These are phyloP conservation scores for Coemansia sp. DNA, from an alignment of 192 early-diverging fungal species.

Conservation along the genomic window DNA sequence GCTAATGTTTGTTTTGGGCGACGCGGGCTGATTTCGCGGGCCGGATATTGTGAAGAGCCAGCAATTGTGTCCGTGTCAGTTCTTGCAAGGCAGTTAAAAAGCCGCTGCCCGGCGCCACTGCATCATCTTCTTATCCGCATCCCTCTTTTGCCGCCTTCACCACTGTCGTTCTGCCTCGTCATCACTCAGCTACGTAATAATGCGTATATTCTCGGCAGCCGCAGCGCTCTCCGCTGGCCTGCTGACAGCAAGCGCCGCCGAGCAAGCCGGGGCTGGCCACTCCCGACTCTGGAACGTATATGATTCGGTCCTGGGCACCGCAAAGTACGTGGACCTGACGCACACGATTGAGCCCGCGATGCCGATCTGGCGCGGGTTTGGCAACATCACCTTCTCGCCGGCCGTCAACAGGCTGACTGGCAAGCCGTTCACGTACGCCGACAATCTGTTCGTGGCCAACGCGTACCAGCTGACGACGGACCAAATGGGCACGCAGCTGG, in stretches of 20 bases:
- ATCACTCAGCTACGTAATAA: not conserved
- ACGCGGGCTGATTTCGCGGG: too few relatives aligned
- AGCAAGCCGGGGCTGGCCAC: not conserved
- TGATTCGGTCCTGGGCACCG: constrained; percentile 19
- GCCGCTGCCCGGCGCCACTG: too few relatives aligned
- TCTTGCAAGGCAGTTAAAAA: too few relatives aligned
- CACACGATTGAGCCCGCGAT: constrained; percentile 52
- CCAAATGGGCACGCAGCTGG: constrained; percentile 55
- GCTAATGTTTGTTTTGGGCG: too few relatives aligned
- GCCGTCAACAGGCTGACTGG: constrained; percentile 42
- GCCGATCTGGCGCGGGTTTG: constrained; percentile 55
- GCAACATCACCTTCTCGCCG: constrained; percentile 44
- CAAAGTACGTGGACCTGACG: constrained; percentile 51
- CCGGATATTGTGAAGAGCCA: too few relatives aligned
- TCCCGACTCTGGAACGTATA: constrained; percentile 25
- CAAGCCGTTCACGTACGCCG: constrained; percentile 39
- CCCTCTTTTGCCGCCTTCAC: not conserved
- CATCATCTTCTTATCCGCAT: too few relatives aligned
- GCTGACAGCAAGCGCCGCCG: not conserved
- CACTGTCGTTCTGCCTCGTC: not conserved
- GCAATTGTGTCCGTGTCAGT: too few relatives aligned
- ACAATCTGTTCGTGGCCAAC: constrained; percentile 45
- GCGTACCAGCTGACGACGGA: constrained; percentile 53
- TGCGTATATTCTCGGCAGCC: not conserved
- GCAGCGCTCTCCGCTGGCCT: not conserved